Percentiles rank a stretch among this genome's conserved stretches.
These are phyloP conservation scores for Kingdonia uniflora DNA, from an alignment of 164 flowering plant genomes.

Conservation along the genomic window DNA sequence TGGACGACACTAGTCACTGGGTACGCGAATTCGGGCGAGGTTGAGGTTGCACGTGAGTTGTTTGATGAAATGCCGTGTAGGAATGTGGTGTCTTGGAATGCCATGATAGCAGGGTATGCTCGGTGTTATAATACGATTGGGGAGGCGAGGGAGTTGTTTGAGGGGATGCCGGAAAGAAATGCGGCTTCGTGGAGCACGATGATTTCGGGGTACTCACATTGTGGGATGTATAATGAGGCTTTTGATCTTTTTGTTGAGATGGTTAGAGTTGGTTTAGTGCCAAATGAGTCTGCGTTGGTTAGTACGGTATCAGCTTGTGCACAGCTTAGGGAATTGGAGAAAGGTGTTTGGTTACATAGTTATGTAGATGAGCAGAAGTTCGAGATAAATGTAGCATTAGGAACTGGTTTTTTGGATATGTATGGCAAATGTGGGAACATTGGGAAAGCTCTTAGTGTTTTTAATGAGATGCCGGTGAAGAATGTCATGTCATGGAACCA, in stretches of 20 bases:
- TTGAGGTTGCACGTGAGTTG: conserved; percentile 12
- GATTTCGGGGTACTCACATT: conserved; percentile 21
- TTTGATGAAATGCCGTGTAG: conserved; percentile 23
- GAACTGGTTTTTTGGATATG: conserved; percentile 25
- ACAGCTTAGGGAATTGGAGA: conserved; percentile 20
- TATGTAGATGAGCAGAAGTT: conserved; percentile 12
- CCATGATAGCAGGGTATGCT: conserved; percentile 24
- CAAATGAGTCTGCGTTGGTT: conserved; percentile 21
- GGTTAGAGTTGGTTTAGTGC: conserved; percentile 11
- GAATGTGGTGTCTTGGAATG: conserved; percentile 25
- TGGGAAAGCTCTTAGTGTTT: conserved; percentile 15
- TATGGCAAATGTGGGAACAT: conserved; percentile 26
- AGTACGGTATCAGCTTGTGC: conserved; percentile 23
- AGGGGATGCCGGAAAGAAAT: conserved; percentile 17
- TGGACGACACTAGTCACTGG: conserved; percentile 26
- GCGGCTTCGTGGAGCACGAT: conserved; percentile 22
- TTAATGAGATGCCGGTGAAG: conserved; percentile 13
- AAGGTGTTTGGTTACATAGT: conserved; percentile 19
- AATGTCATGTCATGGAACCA: too few species aligned
- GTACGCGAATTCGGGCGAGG: conserved; percentile 11
- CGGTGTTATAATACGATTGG: conserved; percentile 1
- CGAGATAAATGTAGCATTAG: conserved; percentile 14
- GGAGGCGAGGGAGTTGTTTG: conserved; percentile 16
- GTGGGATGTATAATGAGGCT: conserved; percentile 17
- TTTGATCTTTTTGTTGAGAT: conserved; percentile 15